These are phyloP conservation scores for Trichophyton schoenleinii DNA, from an alignment of 2,329 filamentous ascomycete species.

Conservation along the genomic window DNA sequence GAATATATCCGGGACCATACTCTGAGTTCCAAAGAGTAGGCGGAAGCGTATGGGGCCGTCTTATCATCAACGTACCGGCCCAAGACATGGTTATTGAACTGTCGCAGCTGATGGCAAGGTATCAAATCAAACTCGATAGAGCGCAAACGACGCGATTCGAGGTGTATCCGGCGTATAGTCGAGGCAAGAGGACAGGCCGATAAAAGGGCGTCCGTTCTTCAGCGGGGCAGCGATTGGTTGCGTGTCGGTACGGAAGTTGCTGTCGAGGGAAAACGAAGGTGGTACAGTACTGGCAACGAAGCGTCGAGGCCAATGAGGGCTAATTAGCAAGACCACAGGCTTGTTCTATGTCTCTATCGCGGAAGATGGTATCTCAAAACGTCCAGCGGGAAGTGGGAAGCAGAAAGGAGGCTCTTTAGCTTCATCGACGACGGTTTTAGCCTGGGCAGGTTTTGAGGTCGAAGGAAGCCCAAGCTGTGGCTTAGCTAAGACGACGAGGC, in stretches of 20 bases:
- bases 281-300: background rate
- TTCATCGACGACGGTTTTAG: background rate
- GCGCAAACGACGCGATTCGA: background rate
- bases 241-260: background rate
- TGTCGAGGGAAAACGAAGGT: background rate
- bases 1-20: background rate
- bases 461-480: background rate
- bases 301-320: background rate
- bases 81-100: conserved; percentile 12
- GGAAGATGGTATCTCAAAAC: background rate
- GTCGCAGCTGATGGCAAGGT: background rate
- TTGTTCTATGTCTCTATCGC: background rate
- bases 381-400: background rate
- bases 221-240: background rate
- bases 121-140: background rate
- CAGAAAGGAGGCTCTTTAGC: too few relatives aligned
- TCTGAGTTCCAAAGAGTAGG: background rate
- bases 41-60: background rate
- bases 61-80: conserved; percentile 12
- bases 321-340: background rate
- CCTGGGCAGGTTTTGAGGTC: background rate
- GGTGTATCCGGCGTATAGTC: background rate
- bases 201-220: background rate
- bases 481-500: background rate
- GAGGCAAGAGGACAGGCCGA: background rate